phyloP scores from a whole-genome alignment of 2,329 filamentous ascomycete genomes.

The Lachnellula occidentalis region DNA sequence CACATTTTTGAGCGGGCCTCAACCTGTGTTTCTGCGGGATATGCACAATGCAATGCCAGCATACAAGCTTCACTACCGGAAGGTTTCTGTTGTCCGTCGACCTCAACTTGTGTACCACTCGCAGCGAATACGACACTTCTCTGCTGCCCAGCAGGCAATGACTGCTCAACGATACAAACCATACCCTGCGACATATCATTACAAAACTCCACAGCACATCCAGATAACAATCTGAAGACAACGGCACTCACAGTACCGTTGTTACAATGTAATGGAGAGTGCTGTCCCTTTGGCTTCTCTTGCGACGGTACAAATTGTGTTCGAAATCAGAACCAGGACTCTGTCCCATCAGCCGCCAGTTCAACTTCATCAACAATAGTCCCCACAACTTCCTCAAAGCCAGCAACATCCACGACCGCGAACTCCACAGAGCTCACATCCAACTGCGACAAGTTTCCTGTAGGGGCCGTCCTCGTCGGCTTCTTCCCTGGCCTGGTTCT shows the following conservation, averaged over 20 bases:
- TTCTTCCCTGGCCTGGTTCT: conserved; percentile 41
- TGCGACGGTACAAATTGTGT: conserved; percentile 50
- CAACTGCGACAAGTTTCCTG: conserved; percentile 24
- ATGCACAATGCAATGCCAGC: conserved; percentile 43
- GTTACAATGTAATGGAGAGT: conserved; percentile 51
- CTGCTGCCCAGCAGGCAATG: conserved; percentile 58
- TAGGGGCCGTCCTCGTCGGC: conserved; percentile 21
- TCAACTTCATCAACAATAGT: conserved; percentile 22
- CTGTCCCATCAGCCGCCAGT: conserved; percentile 22
- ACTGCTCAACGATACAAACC: conserved; percentile 56
- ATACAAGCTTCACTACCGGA: conserved; percentile 47
- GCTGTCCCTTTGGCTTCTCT: conserved; percentile 68
- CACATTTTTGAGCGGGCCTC: conserved; percentile 40
- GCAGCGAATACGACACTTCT: conserved; percentile 61
- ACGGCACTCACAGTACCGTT: conserved; percentile 53
- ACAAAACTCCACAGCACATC: conserved; percentile 54
- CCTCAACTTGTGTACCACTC: conserved; percentile 52
- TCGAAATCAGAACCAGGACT: conserved; percentile 45
- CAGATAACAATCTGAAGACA: conserved; percentile 60
- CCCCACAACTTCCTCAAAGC: conserved; percentile 11
- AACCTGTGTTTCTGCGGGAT: conserved; percentile 46
- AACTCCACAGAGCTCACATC: conserved; percentile 1
- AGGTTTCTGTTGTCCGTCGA: conserved; percentile 60
- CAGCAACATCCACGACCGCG: conserved; percentile 22
- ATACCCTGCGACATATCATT: conserved; percentile 58